Percentiles rank a stretch among this genome's conserved stretches.
Conservation (phyloP, 306 rosid species). For the Astragalus membranaceus region DNA sequence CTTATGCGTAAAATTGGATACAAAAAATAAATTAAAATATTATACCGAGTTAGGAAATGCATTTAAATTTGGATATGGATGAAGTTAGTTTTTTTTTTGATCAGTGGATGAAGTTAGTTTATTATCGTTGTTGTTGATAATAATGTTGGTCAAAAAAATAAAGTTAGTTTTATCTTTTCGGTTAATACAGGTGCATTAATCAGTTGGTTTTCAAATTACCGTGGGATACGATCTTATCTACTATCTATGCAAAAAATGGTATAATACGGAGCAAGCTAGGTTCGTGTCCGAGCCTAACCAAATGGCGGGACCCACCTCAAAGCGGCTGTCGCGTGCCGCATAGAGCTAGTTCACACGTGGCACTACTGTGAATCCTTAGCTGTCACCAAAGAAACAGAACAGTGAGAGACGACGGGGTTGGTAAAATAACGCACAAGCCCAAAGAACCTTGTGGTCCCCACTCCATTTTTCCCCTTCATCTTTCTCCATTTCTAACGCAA, state of each 20-base stretch:
- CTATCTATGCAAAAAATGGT: no score
- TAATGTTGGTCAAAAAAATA: no score
- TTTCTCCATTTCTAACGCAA: neutral
- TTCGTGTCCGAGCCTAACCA: neutral
- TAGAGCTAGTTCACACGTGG: slow-evolving; percentile 61
- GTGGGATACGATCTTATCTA: neutral
- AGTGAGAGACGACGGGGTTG: slow-evolving; percentile 1
- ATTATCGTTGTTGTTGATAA: no score
- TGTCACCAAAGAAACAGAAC: slow-evolving; percentile 25
- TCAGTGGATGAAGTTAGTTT: no score
- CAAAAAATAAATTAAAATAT: no score
- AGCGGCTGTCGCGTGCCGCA: slow-evolving; percentile 88
- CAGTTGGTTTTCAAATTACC: neutral
- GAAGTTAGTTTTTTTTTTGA: no score
- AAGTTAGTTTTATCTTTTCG: no score
- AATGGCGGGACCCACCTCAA: slow-evolving; percentile 46
- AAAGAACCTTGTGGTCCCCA: slow-evolving; percentile 24
- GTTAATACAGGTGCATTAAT: no score
- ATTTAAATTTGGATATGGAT: no score
- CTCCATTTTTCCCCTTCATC: neutral
- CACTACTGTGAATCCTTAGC: slow-evolving; percentile 24
- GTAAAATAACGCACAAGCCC: neutral
- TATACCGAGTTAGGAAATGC: no score
- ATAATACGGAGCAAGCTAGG: neutral
- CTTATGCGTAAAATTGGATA: no score